phyloP scores from a whole-genome alignment of 2,329 filamentous ascomycete genomes.

The Helotiales sp. region DNA sequence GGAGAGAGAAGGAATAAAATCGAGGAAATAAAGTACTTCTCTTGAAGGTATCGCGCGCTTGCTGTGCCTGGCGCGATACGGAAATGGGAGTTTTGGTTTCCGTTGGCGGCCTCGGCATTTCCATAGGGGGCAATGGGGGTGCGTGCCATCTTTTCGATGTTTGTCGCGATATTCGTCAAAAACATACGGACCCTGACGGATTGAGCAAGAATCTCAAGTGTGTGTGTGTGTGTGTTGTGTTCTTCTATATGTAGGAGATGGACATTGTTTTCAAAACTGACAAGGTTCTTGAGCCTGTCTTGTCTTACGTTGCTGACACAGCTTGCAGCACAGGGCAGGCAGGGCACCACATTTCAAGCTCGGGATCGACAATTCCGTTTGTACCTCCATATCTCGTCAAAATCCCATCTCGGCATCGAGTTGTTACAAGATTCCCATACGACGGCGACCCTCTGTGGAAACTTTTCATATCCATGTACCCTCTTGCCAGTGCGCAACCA shows the following conservation, averaged over 20 bases:
- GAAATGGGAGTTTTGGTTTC: background rate
- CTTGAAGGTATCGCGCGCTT: background rate
- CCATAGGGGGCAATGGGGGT: background rate
- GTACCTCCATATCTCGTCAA: background rate
- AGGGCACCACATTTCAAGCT: too few relatives aligned
- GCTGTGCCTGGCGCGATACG: background rate
- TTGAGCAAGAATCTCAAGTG: too few relatives aligned
- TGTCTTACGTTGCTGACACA: background rate
- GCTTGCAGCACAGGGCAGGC: too few relatives aligned
- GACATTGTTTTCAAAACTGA: too few relatives aligned
- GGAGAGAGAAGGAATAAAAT: background rate
- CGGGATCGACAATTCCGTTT: background rate
- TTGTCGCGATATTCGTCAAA: too few relatives aligned
- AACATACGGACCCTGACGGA: too few relatives aligned
- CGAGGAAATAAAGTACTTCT: background rate
- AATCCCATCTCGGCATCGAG: slow-evolving; percentile 1
- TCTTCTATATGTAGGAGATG: too few relatives aligned
- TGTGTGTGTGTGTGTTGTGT: too few relatives aligned
- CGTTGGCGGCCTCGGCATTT: background rate
- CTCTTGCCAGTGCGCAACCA: background rate
- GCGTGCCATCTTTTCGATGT: too few relatives aligned
- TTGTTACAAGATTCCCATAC: slow-evolving; percentile 3
- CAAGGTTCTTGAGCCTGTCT: too few relatives aligned
- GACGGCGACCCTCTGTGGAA: background rate
- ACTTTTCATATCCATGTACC: background rate